Base-by-base conservation (phyloP, 2,329 filamentous ascomycete species). In the Cryphonectria radicalis region DNA sequence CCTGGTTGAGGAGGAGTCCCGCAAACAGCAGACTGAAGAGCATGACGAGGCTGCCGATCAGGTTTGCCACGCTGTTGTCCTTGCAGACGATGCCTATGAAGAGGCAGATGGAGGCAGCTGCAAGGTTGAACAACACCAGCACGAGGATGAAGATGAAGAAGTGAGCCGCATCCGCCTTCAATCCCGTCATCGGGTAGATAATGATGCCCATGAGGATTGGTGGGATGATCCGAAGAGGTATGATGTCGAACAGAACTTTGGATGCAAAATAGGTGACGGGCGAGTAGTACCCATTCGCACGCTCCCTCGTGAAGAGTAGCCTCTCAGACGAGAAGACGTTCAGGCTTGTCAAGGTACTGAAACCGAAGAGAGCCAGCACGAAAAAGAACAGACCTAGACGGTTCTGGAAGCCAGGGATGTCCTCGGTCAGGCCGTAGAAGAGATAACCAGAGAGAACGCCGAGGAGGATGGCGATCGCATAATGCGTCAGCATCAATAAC, bases 341-440 rank as follows among this genome's bases (percentile, higher is more conserved):
- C 69, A 99, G 85, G 76, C 93, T 97, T 0, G 96, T 98, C 55
- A 99, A 85, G 0, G 95, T 98, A 81, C 94, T 97, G 85, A 99
- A 99, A 13, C 96, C 96, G 77, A 98, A 99, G 2, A 99, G 87
- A 0, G 96, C 94, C 1, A 99, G 88, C 46, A 99, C 87, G 84
- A 99, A 99, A 85, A 99, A 97, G 88, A 99, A 99, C 19, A 99
- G 89, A 74, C 96, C 96, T 6, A 99, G 90, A 28, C 96, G 90
- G 81, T 99, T 99, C 81, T 99, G 96, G 87, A 99, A 99, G 46
- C 97, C 96, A 73, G 94, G 92, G 76, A 99, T 97, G 78, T 99
- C 95, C 78, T 97, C 94, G 0, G 95, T 97, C 64, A 99, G 86
- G 2, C 95, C 96, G 77, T 98, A 99, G 84, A 98, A 99, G 17